A percentile compares a stretch with the other conserved stretches of the same genome.
Evolutionary conservation across 768 basidiomycete species (phyloP).

Genomic region (Trametes villosa): DNA sequence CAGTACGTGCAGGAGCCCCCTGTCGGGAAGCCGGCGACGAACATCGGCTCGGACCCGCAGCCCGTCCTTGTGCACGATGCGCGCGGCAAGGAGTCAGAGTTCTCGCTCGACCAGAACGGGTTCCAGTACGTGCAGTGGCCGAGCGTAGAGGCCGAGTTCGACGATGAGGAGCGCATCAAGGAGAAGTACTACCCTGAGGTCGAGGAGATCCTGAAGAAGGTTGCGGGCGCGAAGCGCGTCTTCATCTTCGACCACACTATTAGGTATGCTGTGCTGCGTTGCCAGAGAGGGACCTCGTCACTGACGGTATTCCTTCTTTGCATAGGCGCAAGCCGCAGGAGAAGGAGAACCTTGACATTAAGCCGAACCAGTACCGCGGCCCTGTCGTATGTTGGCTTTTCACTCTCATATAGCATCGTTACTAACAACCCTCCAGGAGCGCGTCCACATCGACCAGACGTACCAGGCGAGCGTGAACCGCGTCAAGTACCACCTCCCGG

Average conservation of each 20-base stretch:
- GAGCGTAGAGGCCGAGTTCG: slow-evolving; percentile 43
- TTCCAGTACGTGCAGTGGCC: slow-evolving; percentile 43
- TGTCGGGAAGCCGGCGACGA: slow-evolving; percentile 29
- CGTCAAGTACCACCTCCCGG: slow-evolving; percentile 41
- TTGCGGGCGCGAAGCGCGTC: slow-evolving; percentile 44
- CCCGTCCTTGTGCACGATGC: slow-evolving; percentile 29
- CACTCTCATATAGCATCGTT: neutral
- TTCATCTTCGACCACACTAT: slow-evolving; percentile 50
- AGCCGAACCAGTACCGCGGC: slow-evolving; percentile 18
- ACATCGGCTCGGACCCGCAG: slow-evolving; percentile 30
- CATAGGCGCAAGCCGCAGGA: slow-evolving; percentile 26
- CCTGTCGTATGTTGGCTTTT: slow-evolving; percentile 37
- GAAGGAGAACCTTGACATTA: neutral
- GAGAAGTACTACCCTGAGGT: slow-evolving; percentile 45
- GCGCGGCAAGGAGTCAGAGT: slow-evolving; percentile 31
- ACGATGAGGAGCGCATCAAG: slow-evolving; percentile 42
- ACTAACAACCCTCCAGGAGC: slow-evolving; percentile 29
- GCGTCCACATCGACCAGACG: slow-evolving; percentile 51
- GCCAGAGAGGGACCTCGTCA: neutral
- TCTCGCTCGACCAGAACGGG: slow-evolving; percentile 43
- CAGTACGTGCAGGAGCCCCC: slow-evolving; percentile 38
- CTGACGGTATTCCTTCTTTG: slow-evolving; percentile 4
- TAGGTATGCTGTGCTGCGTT: slow-evolving; percentile 27
- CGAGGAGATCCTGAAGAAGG: slow-evolving; percentile 44
- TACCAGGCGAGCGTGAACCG: slow-evolving; percentile 38